A percentile compares a stretch with the other conserved stretches of the same genome.
phyloP scores from a whole-genome alignment of 2,329 filamentous ascomycete genomes.

The Raffaelea ambrosiae region DNA sequence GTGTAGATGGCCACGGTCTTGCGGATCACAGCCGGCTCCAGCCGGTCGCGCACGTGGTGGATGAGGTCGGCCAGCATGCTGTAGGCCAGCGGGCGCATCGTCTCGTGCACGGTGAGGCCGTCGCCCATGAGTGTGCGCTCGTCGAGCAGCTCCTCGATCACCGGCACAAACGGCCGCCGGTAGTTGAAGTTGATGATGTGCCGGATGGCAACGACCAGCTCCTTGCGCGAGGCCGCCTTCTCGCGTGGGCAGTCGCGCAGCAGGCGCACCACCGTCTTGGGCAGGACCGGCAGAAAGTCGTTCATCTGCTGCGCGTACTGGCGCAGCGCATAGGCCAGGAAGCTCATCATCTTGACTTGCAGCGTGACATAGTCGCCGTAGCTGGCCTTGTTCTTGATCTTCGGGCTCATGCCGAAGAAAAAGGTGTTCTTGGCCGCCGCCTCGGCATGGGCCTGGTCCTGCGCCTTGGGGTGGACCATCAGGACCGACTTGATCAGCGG shows the following conservation, averaged over 20 bases:
- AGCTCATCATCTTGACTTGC: constrained; percentile 99
- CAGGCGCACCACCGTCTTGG: constrained; percentile 81
- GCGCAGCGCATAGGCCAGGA: constrained; percentile 83
- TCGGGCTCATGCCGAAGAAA: constrained; percentile 86
- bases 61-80: constrained; percentile 98
- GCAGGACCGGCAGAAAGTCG: constrained; percentile 80
- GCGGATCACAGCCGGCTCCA: constrained; percentile 83
- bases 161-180: constrained; percentile 83
- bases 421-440: constrained; percentile 71
- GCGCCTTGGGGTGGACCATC: constrained; percentile 80
- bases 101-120: constrained; percentile 92
- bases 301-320: constrained; percentile 79
- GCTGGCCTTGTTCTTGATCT: constrained; percentile 85
- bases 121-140: constrained; percentile 92
- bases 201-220: constrained; percentile 88
- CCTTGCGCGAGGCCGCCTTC: constrained; percentile 88
- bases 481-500: constrained; percentile 89
- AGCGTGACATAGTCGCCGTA: constrained; percentile 98
- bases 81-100: constrained; percentile 89
- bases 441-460: constrained; percentile 84
- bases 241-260: constrained; percentile 91
- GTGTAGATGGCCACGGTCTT: constrained; percentile 97
- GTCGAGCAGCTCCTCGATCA: constrained; percentile 91
- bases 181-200: constrained; percentile 99
- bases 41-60: constrained; percentile 86